A percentile compares a stretch with the other conserved stretches of the same genome.
phyloP scores from a whole-genome alignment of 495 filamentous ascomycete species.

The Penicillium daleae region DNA sequence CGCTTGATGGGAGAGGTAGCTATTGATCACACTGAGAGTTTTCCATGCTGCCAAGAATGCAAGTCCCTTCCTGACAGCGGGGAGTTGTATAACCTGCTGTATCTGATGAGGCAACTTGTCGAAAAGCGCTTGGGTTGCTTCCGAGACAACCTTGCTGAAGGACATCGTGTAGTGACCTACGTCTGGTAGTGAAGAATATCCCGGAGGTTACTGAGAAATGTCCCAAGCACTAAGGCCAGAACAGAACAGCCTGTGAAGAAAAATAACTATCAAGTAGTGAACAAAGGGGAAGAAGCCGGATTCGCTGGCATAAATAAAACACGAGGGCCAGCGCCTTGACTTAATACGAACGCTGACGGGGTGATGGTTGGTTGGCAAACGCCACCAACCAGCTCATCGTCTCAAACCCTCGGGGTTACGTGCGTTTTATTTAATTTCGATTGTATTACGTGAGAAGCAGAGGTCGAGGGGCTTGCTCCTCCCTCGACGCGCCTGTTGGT shows the following conservation, averaged over 20 bases:
- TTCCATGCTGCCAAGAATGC: conserved; percentile 1
- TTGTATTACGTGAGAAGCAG: no score
- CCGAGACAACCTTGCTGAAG: background rate
- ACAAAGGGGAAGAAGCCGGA: background rate
- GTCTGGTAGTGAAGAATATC: background rate
- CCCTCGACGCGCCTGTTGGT: background rate
- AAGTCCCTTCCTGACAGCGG: background rate
- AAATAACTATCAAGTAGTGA: no score
- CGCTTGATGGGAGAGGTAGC: conserved; percentile 11
- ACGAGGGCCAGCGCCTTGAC: background rate
- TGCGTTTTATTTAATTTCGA: no score
- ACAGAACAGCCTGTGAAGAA: no score
- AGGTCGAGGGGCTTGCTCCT: background rate
- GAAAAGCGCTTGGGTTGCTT: background rate
- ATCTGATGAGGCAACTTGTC: background rate
- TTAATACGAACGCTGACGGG: background rate
- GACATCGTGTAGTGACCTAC: background rate
- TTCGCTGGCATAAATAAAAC: background rate
- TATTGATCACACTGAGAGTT: background rate
- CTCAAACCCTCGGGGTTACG: no score
- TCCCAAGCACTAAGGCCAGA: background rate
- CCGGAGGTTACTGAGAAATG: background rate
- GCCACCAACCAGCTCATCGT: background rate
- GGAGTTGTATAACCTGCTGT: background rate
- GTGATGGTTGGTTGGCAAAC: background rate